Percentiles rank a stretch among this genome's conserved stretches.
phyloP scores from a whole-genome alignment of 1,284 basidiomycete species.

The Naganishia albida region DNA sequence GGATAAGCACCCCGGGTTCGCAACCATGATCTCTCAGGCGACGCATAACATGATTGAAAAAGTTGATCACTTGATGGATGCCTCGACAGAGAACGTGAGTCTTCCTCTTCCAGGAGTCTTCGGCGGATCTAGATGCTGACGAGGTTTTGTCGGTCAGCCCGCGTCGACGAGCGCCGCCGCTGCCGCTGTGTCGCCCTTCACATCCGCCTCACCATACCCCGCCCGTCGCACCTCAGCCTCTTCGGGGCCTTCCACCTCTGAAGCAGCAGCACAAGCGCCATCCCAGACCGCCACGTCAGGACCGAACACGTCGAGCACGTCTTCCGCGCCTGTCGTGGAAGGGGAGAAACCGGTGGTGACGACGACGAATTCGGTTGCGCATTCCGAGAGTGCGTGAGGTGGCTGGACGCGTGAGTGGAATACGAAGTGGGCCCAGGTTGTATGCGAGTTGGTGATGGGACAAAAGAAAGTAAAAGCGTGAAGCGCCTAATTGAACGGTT shows the following conservation, averaged over 20 bases:
- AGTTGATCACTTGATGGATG: conserved; percentile 36
- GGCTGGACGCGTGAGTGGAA: background rate
- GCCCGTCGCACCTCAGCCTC: background rate
- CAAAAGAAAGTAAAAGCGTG: too few species aligned
- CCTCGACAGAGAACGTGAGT: conserved; percentile 10
- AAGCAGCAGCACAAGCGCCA: background rate
- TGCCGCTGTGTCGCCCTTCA: conserved; percentile 11
- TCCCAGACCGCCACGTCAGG: background rate
- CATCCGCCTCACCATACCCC: background rate
- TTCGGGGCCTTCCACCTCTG: background rate
- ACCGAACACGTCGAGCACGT: conserved; percentile 22
- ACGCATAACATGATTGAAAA: conserved; percentile 43
- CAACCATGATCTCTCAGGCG: conserved; percentile 46
- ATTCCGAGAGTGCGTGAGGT: conserved; percentile 3
- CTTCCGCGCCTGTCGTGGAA: conserved; percentile 4
- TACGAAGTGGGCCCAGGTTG: background rate
- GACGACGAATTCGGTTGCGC: conserved; percentile 14
- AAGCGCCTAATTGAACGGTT: too few species aligned
- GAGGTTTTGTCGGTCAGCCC: background rate
- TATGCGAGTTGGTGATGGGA: too few species aligned
- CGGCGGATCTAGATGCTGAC: background rate
- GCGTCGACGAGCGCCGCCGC: conserved; percentile 17
- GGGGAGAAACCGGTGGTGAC: conserved; percentile 17
- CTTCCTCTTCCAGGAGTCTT: background rate
- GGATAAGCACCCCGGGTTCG: conserved; percentile 48